Base-by-base conservation (phyloP, 495 filamentous ascomycete genomes). In the Amphirosellinia nigrospora region DNA sequence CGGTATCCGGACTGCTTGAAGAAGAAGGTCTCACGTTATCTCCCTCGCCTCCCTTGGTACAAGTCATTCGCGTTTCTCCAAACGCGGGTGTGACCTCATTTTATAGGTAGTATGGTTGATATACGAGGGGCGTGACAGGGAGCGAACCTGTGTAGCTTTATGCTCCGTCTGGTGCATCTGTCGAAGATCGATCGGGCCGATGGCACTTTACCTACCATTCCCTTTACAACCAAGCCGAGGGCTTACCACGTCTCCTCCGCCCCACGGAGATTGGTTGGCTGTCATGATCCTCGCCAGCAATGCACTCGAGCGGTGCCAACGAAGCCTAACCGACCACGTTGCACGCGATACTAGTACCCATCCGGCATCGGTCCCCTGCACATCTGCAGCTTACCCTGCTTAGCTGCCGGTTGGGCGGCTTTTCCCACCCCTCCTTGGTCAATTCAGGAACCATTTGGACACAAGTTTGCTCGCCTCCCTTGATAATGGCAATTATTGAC, bases 301-400 rank as follows among this genome's bases (percentile, higher is more conserved):
- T 30, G 59, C 58, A 19, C 32, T 19, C 48, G 45, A 64, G 56
- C 59, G 58, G 68, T 70, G 59, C 68, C 68, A 70, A 64, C 68
- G 39, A 70, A 64, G 68, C 60, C 60, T 30, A 64, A 61, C 48
- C 48, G 59, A 53, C 59, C 68, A 70, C 68, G 68, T 70, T 69
- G 67, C 67, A 69, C 21, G 58, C 45, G 23, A 43, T 41, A 21
- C 64, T 36, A 68, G 55, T 16, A 60, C 38, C 19, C 11, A 59
- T 28, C 60, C 53, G 36, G 21, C 59, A 39, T 41, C 68, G 45
- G 56, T 45, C 60, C 56, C 60, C 52, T 70, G 68, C 59, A 6
- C 46, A 48, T 46, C 32, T 64, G 68, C 60, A 58, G 59, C n/a
- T 30, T 48, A 62, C 52, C 48, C 58, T 46, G 59, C 60, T 58